A percentile compares a stretch with the other conserved stretches of the same genome.
Evolutionary conservation across 257 asterid species (phyloP).

Genomic region (Solanum corneliomulleri): DNA sequence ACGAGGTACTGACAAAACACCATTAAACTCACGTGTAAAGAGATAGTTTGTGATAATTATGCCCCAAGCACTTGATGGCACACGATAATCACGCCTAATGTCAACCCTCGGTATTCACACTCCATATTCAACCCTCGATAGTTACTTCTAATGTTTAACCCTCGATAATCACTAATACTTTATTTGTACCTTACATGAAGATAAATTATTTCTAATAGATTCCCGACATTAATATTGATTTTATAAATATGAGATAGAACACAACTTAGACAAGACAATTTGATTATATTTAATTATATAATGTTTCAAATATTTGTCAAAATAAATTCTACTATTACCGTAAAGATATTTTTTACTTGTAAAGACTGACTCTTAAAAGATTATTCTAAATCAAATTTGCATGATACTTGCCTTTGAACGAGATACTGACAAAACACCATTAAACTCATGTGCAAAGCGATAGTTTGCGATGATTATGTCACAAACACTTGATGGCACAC

Average conservation of each 20-base stretch:
- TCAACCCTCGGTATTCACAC: too few species aligned
- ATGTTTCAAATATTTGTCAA: not conserved
- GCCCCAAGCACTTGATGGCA: not conserved
- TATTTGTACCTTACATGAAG: too few species aligned
- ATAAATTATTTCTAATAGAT: too few species aligned
- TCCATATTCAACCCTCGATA: too few species aligned
- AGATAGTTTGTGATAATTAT: not conserved
- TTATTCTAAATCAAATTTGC: not conserved
- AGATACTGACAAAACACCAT: rapidly evolving
- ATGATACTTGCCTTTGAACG: too few species aligned
- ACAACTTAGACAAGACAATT: not conserved
- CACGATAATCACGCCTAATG: too few species aligned
- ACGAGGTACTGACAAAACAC: not conserved
- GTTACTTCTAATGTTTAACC: too few species aligned
- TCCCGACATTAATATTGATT: not conserved
- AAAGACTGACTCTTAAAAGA: not conserved
- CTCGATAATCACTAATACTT: too few species aligned
- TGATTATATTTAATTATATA: not conserved
- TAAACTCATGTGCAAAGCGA: too few species aligned
- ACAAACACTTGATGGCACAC: too few species aligned
- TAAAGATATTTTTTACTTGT: not conserved
- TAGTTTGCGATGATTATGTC: too few species aligned
- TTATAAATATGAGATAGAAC: too few species aligned
- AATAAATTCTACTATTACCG: not conserved
- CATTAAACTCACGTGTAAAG: not conserved